Evolutionary conservation across 495 filamentous ascomycete genomes (phyloP).

Genomic region (Podospora pseudocomata): DNA sequence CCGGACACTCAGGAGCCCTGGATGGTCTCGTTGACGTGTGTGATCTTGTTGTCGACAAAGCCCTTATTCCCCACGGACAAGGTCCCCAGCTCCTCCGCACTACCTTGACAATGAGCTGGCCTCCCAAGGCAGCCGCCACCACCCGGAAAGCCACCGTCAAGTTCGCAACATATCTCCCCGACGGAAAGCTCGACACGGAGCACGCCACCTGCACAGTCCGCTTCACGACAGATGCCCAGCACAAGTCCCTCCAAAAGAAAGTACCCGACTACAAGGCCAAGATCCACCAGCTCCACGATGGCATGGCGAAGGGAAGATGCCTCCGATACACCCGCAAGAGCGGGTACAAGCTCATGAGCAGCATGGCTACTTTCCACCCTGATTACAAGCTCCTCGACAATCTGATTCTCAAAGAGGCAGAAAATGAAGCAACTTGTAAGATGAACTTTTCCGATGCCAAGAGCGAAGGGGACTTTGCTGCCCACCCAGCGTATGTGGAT

Average conservation of each 20-base stretch:
- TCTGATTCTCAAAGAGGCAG: constrained; percentile 62
- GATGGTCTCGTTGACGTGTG: constrained; percentile 52
- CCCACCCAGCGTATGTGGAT: constrained; percentile 66
- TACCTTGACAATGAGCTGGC: no score
- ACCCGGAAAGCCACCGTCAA: constrained; percentile 36
- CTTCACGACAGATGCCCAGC: neutral
- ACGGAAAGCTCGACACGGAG: neutral
- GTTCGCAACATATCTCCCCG: constrained; percentile 36
- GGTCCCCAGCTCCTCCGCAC: constrained; percentile 4
- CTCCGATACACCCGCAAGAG: neutral
- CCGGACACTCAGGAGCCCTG: constrained; percentile 32
- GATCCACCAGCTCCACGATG: neutral
- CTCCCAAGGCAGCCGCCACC: constrained; percentile 33
- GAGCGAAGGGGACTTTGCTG: constrained; percentile 49
- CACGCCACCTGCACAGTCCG: constrained; percentile 1
- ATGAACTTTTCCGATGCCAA: constrained; percentile 56
- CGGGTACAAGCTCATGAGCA: neutral
- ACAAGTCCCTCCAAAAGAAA: constrained; percentile 32
- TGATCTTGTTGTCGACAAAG: constrained; percentile 58
- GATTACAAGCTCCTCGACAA: constrained; percentile 65
- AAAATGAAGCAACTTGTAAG: constrained; percentile 60
- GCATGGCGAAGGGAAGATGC: neutral
- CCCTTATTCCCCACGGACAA: constrained; percentile 52
- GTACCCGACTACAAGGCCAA: constrained; percentile 24
- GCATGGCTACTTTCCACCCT: neutral